Conservation (phyloP, 192 early-diverging fungal genomes). For the Coemansia sp. region DNA sequence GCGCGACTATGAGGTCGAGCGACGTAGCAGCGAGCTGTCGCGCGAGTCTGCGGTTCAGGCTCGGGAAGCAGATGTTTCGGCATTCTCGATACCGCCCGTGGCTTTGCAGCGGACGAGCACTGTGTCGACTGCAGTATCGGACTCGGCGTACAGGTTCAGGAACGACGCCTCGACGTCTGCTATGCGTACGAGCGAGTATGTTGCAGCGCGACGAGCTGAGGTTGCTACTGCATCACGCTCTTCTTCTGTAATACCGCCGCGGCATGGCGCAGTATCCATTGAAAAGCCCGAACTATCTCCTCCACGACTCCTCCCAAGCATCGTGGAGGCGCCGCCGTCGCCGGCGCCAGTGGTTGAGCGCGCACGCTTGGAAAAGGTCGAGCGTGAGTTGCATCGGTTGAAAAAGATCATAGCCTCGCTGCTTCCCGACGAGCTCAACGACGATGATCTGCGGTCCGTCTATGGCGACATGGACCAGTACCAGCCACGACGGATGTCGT, state of each 20-base stretch:
- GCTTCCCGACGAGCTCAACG: constrained; percentile 47
- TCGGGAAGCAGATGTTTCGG: neutral
- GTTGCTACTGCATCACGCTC: neutral
- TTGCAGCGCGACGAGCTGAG: neutral
- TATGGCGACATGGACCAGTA: constrained; percentile 39
- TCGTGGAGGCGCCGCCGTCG: too few species aligned
- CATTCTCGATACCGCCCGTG: neutral
- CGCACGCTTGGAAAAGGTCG: constrained; percentile 42
- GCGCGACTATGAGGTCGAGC: neutral
- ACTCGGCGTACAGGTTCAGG: neutral
- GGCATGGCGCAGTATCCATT: too few species aligned
- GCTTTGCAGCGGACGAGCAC: constrained; percentile 1
- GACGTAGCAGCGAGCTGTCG: neutral
- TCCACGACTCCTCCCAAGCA: neutral
- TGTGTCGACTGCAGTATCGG: neutral
- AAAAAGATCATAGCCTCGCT: constrained; percentile 53
- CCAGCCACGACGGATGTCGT: constrained; percentile 13
- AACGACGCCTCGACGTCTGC: neutral
- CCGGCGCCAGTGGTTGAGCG: constrained; percentile 30
- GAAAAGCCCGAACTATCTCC: neutral
- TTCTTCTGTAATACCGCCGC: neutral
- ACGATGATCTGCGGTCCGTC: constrained; percentile 52
- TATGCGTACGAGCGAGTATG: neutral
- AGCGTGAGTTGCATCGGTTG: constrained; percentile 47
- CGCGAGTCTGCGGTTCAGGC: neutral